Base-by-base conservation (phyloP, 805 yeast genomes). In the Yarrowia sp. region DNA sequence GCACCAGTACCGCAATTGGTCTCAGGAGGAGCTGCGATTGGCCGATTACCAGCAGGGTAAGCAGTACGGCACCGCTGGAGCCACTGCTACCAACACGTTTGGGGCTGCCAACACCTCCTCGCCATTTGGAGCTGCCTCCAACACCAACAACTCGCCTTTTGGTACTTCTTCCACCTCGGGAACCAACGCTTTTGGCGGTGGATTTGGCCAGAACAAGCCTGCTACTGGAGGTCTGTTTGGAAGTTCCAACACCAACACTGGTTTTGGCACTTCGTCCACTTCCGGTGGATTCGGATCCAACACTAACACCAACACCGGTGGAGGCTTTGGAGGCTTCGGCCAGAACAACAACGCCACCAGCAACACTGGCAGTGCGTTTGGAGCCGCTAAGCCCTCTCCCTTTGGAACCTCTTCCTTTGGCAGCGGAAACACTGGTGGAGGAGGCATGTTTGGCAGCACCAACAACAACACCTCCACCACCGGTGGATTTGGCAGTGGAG, bases 1-100 rank as follows among this genome's bases (percentile, higher is more conserved):
- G 98, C 97, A 97, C 5, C 97, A 92, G 77, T 95, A 94, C 76
- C 84, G 84, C 73, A 87, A 87, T 73, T 90, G 78, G 74, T 90
- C 97, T 0, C 85, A 88, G 75, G 98, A 69, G 77, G 99, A 95
- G 77, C 84, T 95, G 78, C 85, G 99, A 76, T 81, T 85, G 73
- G 94, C 89, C 77, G 99, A 95, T 79, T 95, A 95, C 77, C 86
- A 87, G 73, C 90, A 87, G 72, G 86, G 86, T 68, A 83, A 95
- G 75, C 83, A 86, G 70, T 86, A 72, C 71, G 93, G 91, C 15
- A 86, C 81, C 71, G 71, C 56, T 15, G 70, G 65, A 1, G 50
- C 70, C 41, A 52, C 68, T 5, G 53, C 53, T 3, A 12, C 70
- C 32, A 41, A 42, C 77, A 71, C 69, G n/a, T 71, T 72, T 69